Evolutionary conservation across 768 basidiomycete species (phyloP).

Genomic region (Kwoniella sp.): DNA sequence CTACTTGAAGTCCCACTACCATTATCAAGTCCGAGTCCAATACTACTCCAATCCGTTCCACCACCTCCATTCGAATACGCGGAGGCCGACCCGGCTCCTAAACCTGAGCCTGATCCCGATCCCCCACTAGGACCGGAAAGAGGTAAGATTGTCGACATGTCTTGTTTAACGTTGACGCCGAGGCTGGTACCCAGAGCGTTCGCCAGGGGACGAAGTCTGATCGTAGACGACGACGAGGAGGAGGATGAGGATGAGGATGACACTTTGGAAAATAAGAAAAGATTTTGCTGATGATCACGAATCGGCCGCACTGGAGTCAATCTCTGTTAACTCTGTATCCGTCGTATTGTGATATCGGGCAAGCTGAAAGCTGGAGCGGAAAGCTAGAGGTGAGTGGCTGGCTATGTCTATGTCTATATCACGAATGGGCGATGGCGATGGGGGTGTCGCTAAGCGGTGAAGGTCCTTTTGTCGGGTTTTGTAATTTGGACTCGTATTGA

Average conservation of each 20-base stretch:
- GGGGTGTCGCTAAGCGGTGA: too few species aligned
- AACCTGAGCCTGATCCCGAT: too few species aligned
- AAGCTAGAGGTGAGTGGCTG: too few species aligned
- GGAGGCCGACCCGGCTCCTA: not conserved
- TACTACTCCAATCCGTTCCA: not conserved
- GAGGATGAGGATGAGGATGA: not conserved
- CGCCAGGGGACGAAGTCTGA: slow-evolving; percentile 2
- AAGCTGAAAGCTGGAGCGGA: too few species aligned
- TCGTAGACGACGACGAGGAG: not conserved
- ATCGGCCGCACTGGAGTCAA: too few species aligned
- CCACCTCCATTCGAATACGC: not conserved
- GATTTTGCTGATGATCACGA: too few species aligned
- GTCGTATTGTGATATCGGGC: too few species aligned
- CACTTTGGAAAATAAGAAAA: not conserved
- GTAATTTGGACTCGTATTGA: too few species aligned
- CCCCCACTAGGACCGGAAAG: not conserved
- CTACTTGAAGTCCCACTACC: not conserved
- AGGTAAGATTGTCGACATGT: slow-evolving; percentile 1
- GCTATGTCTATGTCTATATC: too few species aligned
- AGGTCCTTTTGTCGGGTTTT: too few species aligned
- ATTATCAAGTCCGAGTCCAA: not conserved
- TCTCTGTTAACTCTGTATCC: too few species aligned
- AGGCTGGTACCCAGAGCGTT: not conserved
- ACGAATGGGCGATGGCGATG: too few species aligned
- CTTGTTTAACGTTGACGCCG: not conserved